A percentile compares a stretch with the other conserved stretches of the same genome.
These are phyloP conservation scores for Eleusine indica DNA, from an alignment of 176 grass and related monocot species.

Conservation along the genomic window DNA sequence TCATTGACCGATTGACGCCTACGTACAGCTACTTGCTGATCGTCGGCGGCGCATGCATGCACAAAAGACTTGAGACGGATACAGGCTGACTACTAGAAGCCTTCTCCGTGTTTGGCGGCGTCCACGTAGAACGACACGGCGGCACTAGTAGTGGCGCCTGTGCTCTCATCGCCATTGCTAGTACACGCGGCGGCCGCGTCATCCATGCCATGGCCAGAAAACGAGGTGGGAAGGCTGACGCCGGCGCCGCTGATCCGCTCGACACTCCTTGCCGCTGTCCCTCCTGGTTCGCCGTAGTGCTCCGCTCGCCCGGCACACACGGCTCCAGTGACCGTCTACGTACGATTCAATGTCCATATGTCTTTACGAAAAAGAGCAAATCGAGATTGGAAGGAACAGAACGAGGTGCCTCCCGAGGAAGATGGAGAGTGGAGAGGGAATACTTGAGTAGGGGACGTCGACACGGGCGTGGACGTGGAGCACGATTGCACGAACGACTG, in stretches of 20 bases:
- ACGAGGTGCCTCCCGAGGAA: background rate
- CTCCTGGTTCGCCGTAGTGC: background rate
- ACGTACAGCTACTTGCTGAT: background rate
- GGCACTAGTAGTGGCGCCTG: background rate
- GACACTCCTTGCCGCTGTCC: background rate
- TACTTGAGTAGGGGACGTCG: background rate
- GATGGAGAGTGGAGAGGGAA: background rate
- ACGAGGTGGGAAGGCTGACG: no score
- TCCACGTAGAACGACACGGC: constrained; percentile 46
- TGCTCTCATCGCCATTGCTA: constrained; percentile 26
- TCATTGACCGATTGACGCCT: background rate
- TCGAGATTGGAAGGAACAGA: background rate
- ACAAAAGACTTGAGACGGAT: background rate
- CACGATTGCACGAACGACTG: background rate
- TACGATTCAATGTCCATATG: background rate
- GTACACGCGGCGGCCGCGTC: background rate
- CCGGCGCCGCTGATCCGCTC: no score
- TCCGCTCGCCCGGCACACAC: background rate
- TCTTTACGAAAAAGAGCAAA: background rate
- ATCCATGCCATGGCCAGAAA: background rate
- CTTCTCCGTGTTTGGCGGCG: constrained; percentile 40
- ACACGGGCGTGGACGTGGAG: background rate
- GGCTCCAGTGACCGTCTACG: background rate
- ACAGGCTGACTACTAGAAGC: constrained; percentile 7
- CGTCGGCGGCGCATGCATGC: background rate